These are phyloP conservation scores for Carex scoparia DNA, from an alignment of 176 grass and related monocot species.

Conservation along the genomic window DNA sequence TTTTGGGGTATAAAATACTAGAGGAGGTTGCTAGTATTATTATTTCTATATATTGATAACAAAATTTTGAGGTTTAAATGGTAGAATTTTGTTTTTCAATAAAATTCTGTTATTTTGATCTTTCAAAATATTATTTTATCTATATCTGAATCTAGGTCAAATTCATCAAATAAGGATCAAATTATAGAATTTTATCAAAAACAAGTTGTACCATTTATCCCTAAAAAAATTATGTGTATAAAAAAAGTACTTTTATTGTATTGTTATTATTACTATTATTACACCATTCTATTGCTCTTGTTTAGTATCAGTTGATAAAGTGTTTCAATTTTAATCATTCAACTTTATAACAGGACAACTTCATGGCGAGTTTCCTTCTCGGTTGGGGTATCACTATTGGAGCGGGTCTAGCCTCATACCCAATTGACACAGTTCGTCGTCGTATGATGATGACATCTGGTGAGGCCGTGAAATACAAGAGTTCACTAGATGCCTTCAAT, in stretches of 20 bases:
- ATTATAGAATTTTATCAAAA: too few relatives aligned
- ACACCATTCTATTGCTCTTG: background rate
- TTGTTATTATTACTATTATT: too few relatives aligned
- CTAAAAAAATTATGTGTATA: too few relatives aligned
- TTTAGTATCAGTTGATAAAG: background rate
- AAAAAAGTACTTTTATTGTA: too few relatives aligned
- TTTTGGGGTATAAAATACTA: background rate
- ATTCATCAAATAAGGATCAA: too few relatives aligned
- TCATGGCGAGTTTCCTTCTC: slow-evolving; percentile 48
- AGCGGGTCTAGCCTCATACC: slow-evolving; percentile 55
- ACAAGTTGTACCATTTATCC: too few relatives aligned
- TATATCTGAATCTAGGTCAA: too few relatives aligned
- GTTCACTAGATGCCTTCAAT: slow-evolving; percentile 49
- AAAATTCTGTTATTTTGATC: too few relatives aligned
- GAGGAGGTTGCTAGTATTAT: background rate
- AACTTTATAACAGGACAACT: slow-evolving; percentile 39
- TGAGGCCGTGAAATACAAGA: slow-evolving; percentile 59
- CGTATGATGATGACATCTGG: slow-evolving; percentile 73
- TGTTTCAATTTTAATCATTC: background rate
- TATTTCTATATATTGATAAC: too few relatives aligned
- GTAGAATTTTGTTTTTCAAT: too few relatives aligned
- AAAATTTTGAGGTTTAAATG: too few relatives aligned
- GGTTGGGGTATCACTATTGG: slow-evolving; percentile 57
- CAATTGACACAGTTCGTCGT: slow-evolving; percentile 53
- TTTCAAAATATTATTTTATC: too few relatives aligned